Base-by-base conservation (phyloP, 345 rosid genomes). In the Litchi chinensis region DNA sequence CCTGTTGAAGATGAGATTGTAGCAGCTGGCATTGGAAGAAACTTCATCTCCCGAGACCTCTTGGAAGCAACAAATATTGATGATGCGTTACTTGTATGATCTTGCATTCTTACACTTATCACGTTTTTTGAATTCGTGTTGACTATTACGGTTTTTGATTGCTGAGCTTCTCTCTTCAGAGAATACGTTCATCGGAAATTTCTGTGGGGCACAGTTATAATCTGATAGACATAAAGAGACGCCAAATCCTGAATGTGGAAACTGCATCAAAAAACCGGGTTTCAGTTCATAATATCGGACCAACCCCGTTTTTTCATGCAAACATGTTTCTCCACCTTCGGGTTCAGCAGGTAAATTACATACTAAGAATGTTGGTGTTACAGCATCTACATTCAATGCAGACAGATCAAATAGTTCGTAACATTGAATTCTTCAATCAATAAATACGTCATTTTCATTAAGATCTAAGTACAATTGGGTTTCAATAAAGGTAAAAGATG, bases 131-230 rank as follows among this genome's bases (percentile, higher is more conserved):
- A 48, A 64, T 57, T 62, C 48, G 12, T 8, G 52, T 73, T 68
- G 65, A 65, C 19, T 21, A 12, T 67, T 56, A 4, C 2, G 52
- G 76, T 48, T 54, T 22, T 28, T 77, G 48, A 80, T 24, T 52
- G 15, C 62, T 64, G 21, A 13, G 64, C 44, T 71, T 52, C 44
- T 74, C 75, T 65, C 67, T 76, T 62, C 74, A 90, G 91, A 86
- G 79, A 82, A 81, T 90, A 68, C 69, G 44, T 11, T 80, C 84
- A 44, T 79, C 87, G 22, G 88, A 91, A 67, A 86, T 84, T 37
- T 89, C 90, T 13, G 89, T 84, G 28, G 91, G 92, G n/a, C 92
- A 87, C 79, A 85, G 90, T 77, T 91, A 91, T 75, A 89, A 91
- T 71, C 83, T 91, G n/a, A 82, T 89, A 0, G 84, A 89, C 56